Evolutionary conservation across 1,139 yeast species (phyloP), one percentile per base, ranked within the genome.

Genomic region (Lodderomyces theae): DNA sequence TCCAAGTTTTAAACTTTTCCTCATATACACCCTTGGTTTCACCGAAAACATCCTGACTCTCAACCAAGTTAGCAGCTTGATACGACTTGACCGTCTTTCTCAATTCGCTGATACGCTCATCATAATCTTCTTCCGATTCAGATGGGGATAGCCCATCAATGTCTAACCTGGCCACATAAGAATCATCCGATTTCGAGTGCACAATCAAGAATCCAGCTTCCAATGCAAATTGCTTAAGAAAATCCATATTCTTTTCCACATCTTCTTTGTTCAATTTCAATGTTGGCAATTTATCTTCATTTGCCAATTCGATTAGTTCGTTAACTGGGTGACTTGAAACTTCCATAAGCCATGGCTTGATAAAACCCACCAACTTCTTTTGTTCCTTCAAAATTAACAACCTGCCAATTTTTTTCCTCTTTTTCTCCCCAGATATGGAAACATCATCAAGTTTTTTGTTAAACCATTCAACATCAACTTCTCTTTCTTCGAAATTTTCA

Each of bases 381-480:
- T 92, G 95, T 47, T 81, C 82, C 45, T 82, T 80, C 40, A 88
- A 66, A 32, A 92, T 64, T 24, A 85, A 64, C 41, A 83, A 64
- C 52, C 81, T 82, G 12, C 94, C 92, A 42, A 73, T 69, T 52
- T 79, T 72, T 43, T 77, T 76, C 58, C 94, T 77, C 55, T 78
- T 80, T 54, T 76, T 78, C 48, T 79, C 83, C 48, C 92, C 94
- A 41, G 80, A 72, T 34, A 83, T 69, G 3, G 95, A 84, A 43
- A 90, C 81, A 51, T 83, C 81, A 50, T 86, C 94, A 45, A 90
- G 73, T 52, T 86, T 86, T 54, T 83, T 79, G 60, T 87, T 88
- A 62, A 89, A 86, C 96, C 97, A 90, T 48, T 85, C 95, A 33
- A 85, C 80, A 59, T 92, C 97, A 44, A 88, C 86, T 48, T 86